phyloP scores from a whole-genome alignment of 441 rosid species.

The Dalechampia spathulata region DNA sequence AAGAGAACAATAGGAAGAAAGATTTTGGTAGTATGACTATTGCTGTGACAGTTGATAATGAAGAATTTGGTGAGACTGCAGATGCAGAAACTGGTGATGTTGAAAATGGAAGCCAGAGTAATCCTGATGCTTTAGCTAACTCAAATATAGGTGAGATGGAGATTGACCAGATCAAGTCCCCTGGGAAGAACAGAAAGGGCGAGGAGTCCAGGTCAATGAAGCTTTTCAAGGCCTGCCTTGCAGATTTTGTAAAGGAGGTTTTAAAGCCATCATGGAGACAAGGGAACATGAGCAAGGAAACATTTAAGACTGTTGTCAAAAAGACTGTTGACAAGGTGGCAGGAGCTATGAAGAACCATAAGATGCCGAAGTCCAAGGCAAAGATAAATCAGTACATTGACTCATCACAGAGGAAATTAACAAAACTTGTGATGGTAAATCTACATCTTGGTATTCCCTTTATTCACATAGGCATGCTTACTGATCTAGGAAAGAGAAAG shows the following conservation, averaged over 20 bases:
- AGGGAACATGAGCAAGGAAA: constrained; percentile 95
- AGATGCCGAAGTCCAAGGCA: constrained; percentile 66
- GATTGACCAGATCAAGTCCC: constrained; percentile 51
- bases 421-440: constrained; percentile 87
- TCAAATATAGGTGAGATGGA: constrained; percentile 34
- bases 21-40: constrained; percentile 28
- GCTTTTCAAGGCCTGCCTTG: constrained; percentile 64
- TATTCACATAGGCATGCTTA: not conserved
- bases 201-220: constrained; percentile 61
- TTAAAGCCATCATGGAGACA: constrained; percentile 86
- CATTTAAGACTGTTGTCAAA: constrained; percentile 86
- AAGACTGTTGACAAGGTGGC: constrained; percentile 86
- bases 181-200: constrained; percentile 42
- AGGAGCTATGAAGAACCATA: constrained; percentile 69
- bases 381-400: constrained; percentile 79
- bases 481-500: not conserved
- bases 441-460: not conserved
- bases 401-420: constrained; percentile 62
- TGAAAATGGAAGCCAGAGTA: constrained; percentile 51
- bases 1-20: constrained; percentile 43
- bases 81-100: constrained; percentile 52
- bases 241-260: constrained; percentile 82
- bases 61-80: constrained; percentile 66
- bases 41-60: constrained; percentile 32
- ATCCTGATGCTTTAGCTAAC: constrained; percentile 27